phyloP scores from a whole-genome alignment of 1,284 basidiomycete genomes.

The Microbotryum lychnidis-dioicae region DNA sequence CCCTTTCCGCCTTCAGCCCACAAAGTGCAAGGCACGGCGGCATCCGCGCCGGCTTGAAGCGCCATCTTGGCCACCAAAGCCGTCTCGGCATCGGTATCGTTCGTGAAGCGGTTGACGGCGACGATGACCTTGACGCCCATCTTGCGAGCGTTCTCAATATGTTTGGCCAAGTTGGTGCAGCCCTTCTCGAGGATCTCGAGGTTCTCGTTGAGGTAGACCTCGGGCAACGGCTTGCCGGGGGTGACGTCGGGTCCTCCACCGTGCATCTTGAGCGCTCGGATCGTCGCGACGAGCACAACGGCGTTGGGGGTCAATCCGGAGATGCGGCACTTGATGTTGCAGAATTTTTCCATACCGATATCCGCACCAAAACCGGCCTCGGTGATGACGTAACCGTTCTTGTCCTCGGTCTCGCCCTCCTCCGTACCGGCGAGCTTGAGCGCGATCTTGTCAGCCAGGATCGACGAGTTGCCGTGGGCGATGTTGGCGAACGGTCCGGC shows the following conservation, averaged over 20 bases:
- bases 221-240: constrained; percentile 87
- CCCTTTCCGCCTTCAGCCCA: constrained; percentile 91
- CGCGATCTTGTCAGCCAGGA: constrained; percentile 90
- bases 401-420: constrained; percentile 69
- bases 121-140: constrained; percentile 96
- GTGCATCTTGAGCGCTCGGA: constrained; percentile 97
- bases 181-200: constrained; percentile 83
- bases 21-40: constrained; percentile 90
- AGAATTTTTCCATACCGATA: constrained; percentile 86
- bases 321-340: constrained; percentile 97
- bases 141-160: constrained; percentile 92
- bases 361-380: constrained; percentile 99
- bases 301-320: constrained; percentile 91
- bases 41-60: constrained; percentile 80
- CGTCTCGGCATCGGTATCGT: constrained; percentile 85
- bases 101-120: constrained; percentile 90
- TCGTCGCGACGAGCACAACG: constrained; percentile 91
- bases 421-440: constrained; percentile 97
- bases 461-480: constrained; percentile 97
- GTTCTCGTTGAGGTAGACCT: constrained; percentile 91
- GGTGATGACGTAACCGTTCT: constrained; percentile 90
- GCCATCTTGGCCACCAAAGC: constrained; percentile 74
- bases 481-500: constrained; percentile 99
- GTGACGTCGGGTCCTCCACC: constrained; percentile 95
- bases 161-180: constrained; percentile 84